phyloP scores from a whole-genome alignment of 2,329 filamentous ascomycete species.

The Ceratocystis ficicola region DNA sequence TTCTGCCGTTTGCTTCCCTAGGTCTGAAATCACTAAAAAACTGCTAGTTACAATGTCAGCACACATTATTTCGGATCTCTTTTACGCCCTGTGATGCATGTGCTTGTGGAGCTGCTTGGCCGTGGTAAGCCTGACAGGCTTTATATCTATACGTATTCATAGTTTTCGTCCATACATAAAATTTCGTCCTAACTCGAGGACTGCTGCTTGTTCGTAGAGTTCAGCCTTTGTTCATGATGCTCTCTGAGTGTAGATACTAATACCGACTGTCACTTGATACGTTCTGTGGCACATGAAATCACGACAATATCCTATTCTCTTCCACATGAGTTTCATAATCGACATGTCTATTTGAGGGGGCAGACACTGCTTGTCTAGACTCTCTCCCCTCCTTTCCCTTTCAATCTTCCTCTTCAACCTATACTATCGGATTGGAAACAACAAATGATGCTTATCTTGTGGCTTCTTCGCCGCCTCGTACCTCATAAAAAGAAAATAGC shows the following conservation, averaged over 20 bases:
- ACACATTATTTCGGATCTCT: too few relatives aligned
- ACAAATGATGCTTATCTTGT: neutral
- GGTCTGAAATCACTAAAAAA: too few relatives aligned
- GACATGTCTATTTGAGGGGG: neutral
- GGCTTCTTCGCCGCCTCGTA: neutral
- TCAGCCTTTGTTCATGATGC: neutral
- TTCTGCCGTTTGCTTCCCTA: too few relatives aligned
- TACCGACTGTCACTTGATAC: neutral
- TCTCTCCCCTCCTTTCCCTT: neutral
- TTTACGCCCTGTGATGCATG: too few relatives aligned
- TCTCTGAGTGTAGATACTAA: neutral
- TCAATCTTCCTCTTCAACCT: neutral
- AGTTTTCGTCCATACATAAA: neutral
- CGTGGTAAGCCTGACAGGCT: too few relatives aligned
- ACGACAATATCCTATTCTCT: neutral
- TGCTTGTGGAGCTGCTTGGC: too few relatives aligned
- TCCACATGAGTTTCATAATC: neutral
- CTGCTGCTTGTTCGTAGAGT: neutral
- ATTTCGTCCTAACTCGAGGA: neutral
- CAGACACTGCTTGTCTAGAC: neutral
- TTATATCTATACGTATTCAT: too few relatives aligned
- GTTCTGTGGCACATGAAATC: neutral
- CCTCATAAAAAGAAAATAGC: slow-evolving; percentile 13
- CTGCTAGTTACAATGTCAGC: too few relatives aligned
- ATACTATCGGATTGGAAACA: neutral